Percentiles rank a stretch among this genome's conserved stretches.
These are phyloP conservation scores for Neofusicoccum cordaticola DNA, from an alignment of 2,329 filamentous ascomycete species.

Conservation along the genomic window DNA sequence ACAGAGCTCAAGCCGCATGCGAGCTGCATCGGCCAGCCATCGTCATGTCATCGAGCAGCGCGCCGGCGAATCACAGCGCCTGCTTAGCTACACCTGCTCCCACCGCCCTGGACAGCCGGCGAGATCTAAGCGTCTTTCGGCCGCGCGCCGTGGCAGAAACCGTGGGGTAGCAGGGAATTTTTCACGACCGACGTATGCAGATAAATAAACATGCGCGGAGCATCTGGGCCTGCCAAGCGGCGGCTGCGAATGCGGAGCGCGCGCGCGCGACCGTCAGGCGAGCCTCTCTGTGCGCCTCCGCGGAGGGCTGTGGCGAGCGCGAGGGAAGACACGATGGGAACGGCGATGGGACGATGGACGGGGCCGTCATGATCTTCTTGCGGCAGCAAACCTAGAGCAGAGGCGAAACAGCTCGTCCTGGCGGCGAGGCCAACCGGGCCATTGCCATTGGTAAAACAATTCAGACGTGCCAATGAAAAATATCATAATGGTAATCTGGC, in stretches of 20 bases:
- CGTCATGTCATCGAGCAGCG: conserved; percentile 11
- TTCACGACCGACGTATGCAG: conserved; percentile 20
- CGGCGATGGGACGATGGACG: not conserved
- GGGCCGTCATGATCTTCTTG: not conserved
- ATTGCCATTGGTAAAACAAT: conserved; percentile 11
- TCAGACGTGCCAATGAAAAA: conserved; percentile 14
- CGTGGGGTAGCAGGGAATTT: conserved; percentile 36
- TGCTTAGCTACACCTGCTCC: conserved; percentile 19
- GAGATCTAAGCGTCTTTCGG: conserved; percentile 12
- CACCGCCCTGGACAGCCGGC: conserved; percentile 25
- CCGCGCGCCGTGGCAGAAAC: conserved; percentile 22
- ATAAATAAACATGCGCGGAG: conserved; percentile 14
- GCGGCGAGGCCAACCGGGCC: conserved; percentile 9
- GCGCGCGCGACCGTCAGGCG: not conserved
- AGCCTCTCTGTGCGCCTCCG: not conserved
- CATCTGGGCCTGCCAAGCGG: not conserved
- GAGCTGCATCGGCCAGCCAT: not conserved
- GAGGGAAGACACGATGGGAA: not conserved
- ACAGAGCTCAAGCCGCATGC: conserved; percentile 9
- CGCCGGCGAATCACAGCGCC: not conserved
- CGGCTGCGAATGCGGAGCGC: conserved; percentile 11
- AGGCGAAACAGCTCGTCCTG: not conserved
- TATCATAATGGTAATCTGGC: conserved; percentile 16
- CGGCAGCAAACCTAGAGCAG: not conserved
- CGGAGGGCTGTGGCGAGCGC: not conserved